These are phyloP conservation scores for Spizellomyces punctatus DNA, from an alignment of 192 early-diverging fungal species.

Conservation along the genomic window DNA sequence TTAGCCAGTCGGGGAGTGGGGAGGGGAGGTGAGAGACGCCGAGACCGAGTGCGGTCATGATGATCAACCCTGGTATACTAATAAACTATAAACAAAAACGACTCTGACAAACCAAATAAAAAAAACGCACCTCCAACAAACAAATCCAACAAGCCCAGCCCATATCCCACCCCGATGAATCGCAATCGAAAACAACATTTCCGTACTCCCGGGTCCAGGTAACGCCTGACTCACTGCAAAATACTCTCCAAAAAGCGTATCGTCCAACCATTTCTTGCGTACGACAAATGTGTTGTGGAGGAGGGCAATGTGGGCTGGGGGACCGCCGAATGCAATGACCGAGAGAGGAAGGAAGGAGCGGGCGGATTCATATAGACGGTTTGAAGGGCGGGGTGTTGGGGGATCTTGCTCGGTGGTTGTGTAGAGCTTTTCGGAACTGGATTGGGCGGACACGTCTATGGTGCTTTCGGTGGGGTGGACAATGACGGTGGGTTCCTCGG, in stretches of 20 bases:
- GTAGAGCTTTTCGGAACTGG: no score
- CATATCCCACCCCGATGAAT: constrained; percentile 41
- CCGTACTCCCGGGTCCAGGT: constrained; percentile 53
- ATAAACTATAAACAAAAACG: neutral
- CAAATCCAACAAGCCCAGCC: constrained; percentile 38
- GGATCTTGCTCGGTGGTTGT: no score
- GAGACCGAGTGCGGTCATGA: constrained; percentile 45
- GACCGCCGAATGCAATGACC: constrained; percentile 65
- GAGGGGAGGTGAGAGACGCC: constrained; percentile 11
- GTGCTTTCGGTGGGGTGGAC: no score
- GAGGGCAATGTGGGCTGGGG: constrained; percentile 59
- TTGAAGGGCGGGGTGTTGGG: constrained; percentile 11
- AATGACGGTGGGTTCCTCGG: no score
- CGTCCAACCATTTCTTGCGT: constrained; percentile 55
- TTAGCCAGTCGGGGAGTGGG: constrained; percentile 49
- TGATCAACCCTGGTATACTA: constrained; percentile 58
- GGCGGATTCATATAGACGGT: constrained; percentile 16
- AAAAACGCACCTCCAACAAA: constrained; percentile 46
- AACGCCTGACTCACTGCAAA: constrained; percentile 66
- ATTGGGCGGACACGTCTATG: no score
- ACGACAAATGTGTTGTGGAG: constrained; percentile 59
- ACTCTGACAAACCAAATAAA: neutral
- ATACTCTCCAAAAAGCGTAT: constrained; percentile 62
- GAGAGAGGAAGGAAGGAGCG: constrained; percentile 51
- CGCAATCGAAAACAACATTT: constrained; percentile 47